Conservation (phyloP, 805 yeast species). For the Candida xyloterini region DNA sequence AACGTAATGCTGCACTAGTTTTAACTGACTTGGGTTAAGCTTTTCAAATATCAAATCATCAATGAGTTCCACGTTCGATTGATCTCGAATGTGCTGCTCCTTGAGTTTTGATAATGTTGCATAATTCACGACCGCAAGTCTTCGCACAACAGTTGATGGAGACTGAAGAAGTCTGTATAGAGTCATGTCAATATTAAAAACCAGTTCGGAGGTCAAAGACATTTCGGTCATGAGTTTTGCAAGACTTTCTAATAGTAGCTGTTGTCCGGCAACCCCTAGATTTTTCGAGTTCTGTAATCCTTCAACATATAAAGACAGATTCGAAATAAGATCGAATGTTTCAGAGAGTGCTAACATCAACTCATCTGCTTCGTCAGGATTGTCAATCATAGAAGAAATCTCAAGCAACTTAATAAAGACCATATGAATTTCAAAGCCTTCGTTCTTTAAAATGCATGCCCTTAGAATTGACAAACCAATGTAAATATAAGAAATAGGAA, state of each 20-base stretch:
- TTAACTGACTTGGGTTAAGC: constrained; percentile 42
- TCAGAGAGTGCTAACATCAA: constrained; percentile 32
- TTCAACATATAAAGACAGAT: constrained; percentile 41
- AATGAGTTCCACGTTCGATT: constrained; percentile 22
- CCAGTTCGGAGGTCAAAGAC: constrained; percentile 20
- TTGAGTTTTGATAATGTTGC: constrained; percentile 29
- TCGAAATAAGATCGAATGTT: constrained; percentile 36
- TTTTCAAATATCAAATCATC: constrained; percentile 35
- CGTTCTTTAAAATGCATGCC: constrained; percentile 16
- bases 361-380: constrained; percentile 14
- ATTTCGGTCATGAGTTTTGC: constrained; percentile 8
- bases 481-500: constrained; percentile 10
- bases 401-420: constrained; percentile 19
- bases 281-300: constrained; percentile 9
- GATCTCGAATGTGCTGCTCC: constrained; percentile 11
- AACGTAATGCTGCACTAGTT: constrained; percentile 46
- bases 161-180: constrained; percentile 31
- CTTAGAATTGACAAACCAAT: constrained; percentile 17
- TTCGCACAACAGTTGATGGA: constrained; percentile 37
- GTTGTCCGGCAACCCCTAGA: constrained; percentile 23
- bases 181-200: constrained; percentile 33
- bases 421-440: constrained; percentile 2
- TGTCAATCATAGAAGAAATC: constrained; percentile 7
- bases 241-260: constrained; percentile 17
- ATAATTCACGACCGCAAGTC: constrained; percentile 38